phyloP scores from a whole-genome alignment of 2,329 filamentous ascomycete species.

The Fusarium subtropicale region DNA sequence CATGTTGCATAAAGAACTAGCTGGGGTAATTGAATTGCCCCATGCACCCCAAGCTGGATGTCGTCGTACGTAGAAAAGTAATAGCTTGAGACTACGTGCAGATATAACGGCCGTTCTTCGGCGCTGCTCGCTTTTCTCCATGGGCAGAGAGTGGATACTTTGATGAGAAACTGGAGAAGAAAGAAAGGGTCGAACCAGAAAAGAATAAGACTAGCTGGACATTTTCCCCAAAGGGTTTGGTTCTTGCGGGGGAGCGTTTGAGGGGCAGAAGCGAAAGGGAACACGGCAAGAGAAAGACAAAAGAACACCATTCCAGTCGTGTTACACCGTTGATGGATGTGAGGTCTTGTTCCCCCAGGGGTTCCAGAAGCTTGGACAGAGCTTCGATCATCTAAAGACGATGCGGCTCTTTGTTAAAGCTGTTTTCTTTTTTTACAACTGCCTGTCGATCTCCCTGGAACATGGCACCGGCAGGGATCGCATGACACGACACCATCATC shows the following conservation, averaged over 20 bases:
- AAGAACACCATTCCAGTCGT: background rate
- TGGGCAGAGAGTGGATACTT: constrained; percentile 31
- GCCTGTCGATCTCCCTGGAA: constrained; percentile 7
- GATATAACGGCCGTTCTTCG: constrained; percentile 35
- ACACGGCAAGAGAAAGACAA: background rate
- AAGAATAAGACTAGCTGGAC: constrained; percentile 18
- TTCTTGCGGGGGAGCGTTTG: constrained; percentile 19
- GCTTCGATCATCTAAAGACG: background rate
- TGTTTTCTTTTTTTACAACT: background rate
- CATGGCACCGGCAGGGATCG: constrained; percentile 1
- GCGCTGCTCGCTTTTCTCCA: constrained; percentile 27
- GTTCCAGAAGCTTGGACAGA: constrained; percentile 28
- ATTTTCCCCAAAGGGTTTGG: constrained; percentile 20
- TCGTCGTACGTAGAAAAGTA: constrained; percentile 4
- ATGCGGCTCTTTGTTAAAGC: constrained; percentile 16
- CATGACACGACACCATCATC: background rate
- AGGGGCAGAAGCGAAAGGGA: background rate
- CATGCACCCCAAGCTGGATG: constrained; percentile 37
- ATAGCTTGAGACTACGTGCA: constrained; percentile 13
- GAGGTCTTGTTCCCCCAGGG: constrained; percentile 6
- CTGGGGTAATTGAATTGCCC: constrained; percentile 28
- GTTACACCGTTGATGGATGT: background rate
- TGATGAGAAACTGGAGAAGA: constrained; percentile 22
- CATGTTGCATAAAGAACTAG: constrained; percentile 1
- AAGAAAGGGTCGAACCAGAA: constrained; percentile 3